These are phyloP conservation scores for Geotrichum australiense DNA, from an alignment of 1,139 yeast species.

Conservation along the genomic window DNA sequence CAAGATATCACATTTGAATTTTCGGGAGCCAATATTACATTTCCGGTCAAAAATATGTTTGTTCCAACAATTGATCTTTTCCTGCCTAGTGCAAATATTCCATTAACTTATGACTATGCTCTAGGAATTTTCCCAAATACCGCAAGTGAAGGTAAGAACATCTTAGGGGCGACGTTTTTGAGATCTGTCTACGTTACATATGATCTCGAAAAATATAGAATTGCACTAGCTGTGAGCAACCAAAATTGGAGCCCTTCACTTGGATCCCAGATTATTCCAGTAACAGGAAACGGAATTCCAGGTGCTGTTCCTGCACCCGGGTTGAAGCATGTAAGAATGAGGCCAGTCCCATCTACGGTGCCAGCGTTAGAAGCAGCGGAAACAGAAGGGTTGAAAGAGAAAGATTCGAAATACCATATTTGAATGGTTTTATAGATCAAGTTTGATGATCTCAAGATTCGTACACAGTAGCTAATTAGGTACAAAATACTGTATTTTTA, in stretches of 20 bases:
- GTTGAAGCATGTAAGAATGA: neutral
- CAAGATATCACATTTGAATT: constrained; percentile 6
- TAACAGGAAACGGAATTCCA: neutral
- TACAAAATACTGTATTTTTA: too few species aligned
- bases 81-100: constrained; percentile 7
- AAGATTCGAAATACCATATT: too few species aligned
- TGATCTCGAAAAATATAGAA: constrained; percentile 16
- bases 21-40: constrained; percentile 2
- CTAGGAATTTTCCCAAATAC: constrained; percentile 22
- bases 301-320: constrained; percentile 2
- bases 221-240: constrained; percentile 5
- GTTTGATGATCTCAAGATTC: too few species aligned
- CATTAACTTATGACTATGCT: constrained; percentile 13
- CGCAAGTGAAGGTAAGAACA: constrained; percentile 17
- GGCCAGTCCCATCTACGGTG: too few species aligned
- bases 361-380: too few species aligned
- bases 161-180: constrained; percentile 27
- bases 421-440: too few species aligned
- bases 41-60: constrained; percentile 4
- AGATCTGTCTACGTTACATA: constrained; percentile 25
- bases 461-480: too few species aligned
- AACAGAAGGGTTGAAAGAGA: too few species aligned
- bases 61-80: constrained; percentile 4
- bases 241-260: neutral
- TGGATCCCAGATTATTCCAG: neutral